Conservation (phyloP, 2,329 filamentous ascomycete genomes). For the Cercospora janseana region DNA sequence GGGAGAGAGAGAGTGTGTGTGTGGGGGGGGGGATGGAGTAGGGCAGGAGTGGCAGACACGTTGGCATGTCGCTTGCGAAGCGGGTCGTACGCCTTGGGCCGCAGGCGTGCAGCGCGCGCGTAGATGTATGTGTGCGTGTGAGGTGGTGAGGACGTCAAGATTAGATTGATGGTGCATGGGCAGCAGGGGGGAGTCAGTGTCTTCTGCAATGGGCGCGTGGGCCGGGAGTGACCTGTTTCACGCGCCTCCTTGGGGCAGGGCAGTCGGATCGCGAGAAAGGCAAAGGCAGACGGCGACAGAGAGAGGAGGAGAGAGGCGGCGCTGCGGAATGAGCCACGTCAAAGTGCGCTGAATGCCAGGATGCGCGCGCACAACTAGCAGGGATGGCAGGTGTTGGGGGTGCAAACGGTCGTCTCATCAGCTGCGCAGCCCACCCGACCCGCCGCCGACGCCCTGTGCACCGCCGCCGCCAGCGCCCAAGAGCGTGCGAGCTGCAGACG, state of each 20-base stretch:
- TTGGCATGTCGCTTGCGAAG: slow-evolving; percentile 1
- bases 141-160: neutral
- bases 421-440: neutral
- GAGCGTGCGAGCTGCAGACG: too few species aligned
- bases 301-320: neutral
- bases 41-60: too few species aligned
- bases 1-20: too few species aligned
- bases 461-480: too few species aligned
- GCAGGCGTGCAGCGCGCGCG: too few species aligned
- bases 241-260: neutral
- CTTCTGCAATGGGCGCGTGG: neutral
- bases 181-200: neutral
- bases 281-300: too few species aligned
- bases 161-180: neutral
- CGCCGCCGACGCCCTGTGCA: neutral
- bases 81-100: too few species aligned
- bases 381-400: neutral
- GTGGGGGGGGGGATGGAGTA: slow-evolving; percentile 2
- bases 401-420: slow-evolving; percentile 7
- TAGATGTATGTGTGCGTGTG: too few species aligned
- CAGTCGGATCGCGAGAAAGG: neutral
- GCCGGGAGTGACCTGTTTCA: too few species aligned
- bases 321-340: neutral
- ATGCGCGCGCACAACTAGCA: slow-evolving; percentile 12
- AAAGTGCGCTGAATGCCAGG: slow-evolving; percentile 5